Percentiles rank a stretch among this genome's conserved stretches.
Conservation (phyloP, 345 rosid species). For the Gossypium ekmanianum region DNA sequence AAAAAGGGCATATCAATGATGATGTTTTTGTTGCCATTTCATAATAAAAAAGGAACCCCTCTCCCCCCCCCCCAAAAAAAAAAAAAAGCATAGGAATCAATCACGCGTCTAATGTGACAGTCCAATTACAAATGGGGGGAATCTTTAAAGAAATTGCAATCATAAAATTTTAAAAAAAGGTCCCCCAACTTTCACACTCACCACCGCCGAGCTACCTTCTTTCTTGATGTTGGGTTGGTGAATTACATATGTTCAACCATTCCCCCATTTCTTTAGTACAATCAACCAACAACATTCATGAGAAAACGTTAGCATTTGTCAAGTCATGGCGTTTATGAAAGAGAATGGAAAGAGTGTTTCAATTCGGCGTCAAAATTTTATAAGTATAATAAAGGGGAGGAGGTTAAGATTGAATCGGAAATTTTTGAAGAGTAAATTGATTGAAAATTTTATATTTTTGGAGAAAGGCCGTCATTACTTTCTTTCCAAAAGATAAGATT, state of each 20-base stretch:
- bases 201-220: slow-evolving; percentile 10
- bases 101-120: slow-evolving; percentile 9
- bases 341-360: neutral
- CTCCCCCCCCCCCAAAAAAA: rapidly evolving
- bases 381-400: too few relatives aligned
- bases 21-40: slow-evolving; percentile 7
- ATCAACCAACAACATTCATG: neutral
- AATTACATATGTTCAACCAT: neutral
- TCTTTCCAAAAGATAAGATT: too few relatives aligned
- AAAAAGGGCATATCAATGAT: neutral
- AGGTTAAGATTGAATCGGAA: too few relatives aligned
- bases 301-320: neutral
- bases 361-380: too few relatives aligned
- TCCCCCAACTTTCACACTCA: neutral
- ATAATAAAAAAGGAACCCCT: too few relatives aligned
- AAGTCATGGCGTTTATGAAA: neutral
- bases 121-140: slow-evolving; percentile 3
- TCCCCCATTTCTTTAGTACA: neutral
- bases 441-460: too few relatives aligned
- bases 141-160: neutral
- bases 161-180: neutral
- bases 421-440: too few relatives aligned
- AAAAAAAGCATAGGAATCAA: neutral
- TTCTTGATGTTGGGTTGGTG: slow-evolving; percentile 1
- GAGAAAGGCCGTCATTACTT: too few relatives aligned